Percentiles rank a stretch among this genome's conserved stretches.
phyloP scores from a whole-genome alignment of 345 rosid species.

The Xanthoceras sorbifolium region DNA sequence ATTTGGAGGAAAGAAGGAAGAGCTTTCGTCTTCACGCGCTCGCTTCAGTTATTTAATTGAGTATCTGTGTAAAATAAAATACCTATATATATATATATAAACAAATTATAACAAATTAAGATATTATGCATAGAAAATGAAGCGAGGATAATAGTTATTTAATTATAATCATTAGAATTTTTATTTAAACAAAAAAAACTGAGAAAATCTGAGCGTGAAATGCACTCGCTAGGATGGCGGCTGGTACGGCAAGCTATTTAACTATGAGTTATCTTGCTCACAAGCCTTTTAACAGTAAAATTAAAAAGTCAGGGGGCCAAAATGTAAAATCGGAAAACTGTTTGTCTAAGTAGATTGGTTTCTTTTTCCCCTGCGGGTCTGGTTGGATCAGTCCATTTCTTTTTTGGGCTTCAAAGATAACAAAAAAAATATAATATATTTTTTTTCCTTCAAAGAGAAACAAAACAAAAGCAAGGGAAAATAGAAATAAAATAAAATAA shows the following conservation, averaged over 20 bases:
- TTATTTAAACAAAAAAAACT: background rate
- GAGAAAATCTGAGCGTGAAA: background rate
- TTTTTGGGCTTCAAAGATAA: slow-evolving; percentile 18
- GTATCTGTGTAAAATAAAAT: no score
- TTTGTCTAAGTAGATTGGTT: background rate
- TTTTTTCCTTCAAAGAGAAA: background rate
- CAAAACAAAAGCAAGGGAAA: background rate
- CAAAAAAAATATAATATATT: background rate
- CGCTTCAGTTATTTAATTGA: background rate
- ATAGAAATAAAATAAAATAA: slow-evolving; percentile 19
- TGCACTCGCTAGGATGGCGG: slow-evolving; percentile 17
- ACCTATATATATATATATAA: no score
- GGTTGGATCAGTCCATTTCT: slow-evolving; percentile 13
- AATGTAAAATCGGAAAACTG: background rate
- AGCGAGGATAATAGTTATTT: background rate
- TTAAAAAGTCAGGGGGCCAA: background rate
- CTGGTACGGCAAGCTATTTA: slow-evolving; percentile 2
- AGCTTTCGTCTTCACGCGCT: background rate
- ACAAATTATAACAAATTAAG: no score
- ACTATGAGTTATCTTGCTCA: background rate
- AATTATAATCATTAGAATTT: background rate
- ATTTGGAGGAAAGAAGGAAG: background rate
- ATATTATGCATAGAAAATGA: no score
- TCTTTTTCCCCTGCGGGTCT: background rate
- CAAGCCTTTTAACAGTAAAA: slow-evolving; percentile 2